Conservation (phyloP, 345 rosid genomes). For the Pseudoturritis turrita region DNA sequence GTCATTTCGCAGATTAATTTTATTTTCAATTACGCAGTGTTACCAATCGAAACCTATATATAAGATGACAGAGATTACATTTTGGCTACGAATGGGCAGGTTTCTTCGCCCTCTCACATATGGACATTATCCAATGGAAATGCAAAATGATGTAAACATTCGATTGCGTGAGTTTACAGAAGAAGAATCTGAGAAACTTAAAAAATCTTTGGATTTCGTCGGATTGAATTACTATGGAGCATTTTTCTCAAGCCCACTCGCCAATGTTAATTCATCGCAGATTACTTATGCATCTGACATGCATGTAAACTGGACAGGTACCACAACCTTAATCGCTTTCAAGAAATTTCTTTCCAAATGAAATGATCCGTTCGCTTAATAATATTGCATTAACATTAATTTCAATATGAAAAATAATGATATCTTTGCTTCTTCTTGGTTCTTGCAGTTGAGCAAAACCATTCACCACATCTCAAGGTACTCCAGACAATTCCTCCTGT, state of each 20-base stretch:
- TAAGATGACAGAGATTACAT: not conserved
- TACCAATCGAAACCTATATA: too few relatives aligned
- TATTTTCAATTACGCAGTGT: too few relatives aligned
- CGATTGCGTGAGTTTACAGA: slow-evolving; percentile 3
- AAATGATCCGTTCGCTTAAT: not conserved
- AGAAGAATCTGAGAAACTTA: slow-evolving; percentile 17
- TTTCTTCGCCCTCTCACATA: slow-evolving; percentile 26
- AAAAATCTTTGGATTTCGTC: slow-evolving; percentile 24
- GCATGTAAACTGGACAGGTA: slow-evolving; percentile 24
- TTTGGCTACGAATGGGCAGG: slow-evolving; percentile 8
- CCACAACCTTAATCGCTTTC: not conserved
- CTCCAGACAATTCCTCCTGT: not conserved
- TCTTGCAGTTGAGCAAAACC: slow-evolving; percentile 6
- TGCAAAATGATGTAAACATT: not conserved
- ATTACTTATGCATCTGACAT: slow-evolving; percentile 7
- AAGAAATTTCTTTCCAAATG: not conserved
- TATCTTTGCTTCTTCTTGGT: not conserved
- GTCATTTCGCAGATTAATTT: too few relatives aligned
- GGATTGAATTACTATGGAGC: slow-evolving; percentile 37
- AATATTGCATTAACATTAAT: not conserved
- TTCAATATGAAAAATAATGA: not conserved
- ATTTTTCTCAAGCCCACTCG: slow-evolving; percentile 20
- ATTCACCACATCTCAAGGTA: slow-evolving; percentile 30
- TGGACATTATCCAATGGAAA: slow-evolving; percentile 25
- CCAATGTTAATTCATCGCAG: slow-evolving; percentile 1